Conservation (phyloP, 2,329 filamentous ascomycete genomes). For the Apiospora arundinis region DNA sequence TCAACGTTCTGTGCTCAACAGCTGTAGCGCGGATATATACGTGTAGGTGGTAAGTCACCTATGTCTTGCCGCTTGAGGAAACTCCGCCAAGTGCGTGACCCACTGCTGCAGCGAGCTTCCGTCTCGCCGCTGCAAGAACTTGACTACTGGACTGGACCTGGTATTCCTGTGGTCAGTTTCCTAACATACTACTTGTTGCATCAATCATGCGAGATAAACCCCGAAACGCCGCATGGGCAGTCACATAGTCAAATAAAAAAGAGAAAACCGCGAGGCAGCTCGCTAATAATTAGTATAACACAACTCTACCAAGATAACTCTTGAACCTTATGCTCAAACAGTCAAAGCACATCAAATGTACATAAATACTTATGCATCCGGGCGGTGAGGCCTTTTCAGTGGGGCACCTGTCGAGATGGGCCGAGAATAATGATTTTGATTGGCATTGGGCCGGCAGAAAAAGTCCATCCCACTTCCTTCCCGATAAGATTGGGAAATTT, state of each 20-base stretch:
- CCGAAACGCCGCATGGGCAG: background rate
- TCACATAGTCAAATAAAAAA: background rate
- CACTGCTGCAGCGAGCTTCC: background rate
- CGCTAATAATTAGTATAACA: background rate
- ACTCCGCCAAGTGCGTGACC: background rate
- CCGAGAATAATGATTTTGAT: background rate
- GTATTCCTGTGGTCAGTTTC: too few relatives aligned
- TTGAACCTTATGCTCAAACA: too few relatives aligned
- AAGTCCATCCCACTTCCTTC: conserved; percentile 20
- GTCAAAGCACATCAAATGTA: background rate
- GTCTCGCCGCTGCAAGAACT: too few relatives aligned
- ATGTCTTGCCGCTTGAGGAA: background rate
- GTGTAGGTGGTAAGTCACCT: background rate
- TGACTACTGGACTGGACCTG: too few relatives aligned
- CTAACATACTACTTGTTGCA: too few relatives aligned
- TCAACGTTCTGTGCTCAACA: background rate
- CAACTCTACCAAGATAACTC: too few relatives aligned
- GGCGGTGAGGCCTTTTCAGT: conserved; percentile 3
- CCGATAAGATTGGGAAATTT: conserved; percentile 19
- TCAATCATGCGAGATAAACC: background rate
- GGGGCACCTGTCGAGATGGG: background rate
- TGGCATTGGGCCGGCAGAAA: conserved; percentile 18
- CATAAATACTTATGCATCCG: background rate
- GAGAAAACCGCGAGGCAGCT: background rate
- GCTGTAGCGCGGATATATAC: too few relatives aligned